These are phyloP conservation scores for Macrolepiota albuminosa DNA, from an alignment of 768 basidiomycete genomes.

Conservation along the genomic window DNA sequence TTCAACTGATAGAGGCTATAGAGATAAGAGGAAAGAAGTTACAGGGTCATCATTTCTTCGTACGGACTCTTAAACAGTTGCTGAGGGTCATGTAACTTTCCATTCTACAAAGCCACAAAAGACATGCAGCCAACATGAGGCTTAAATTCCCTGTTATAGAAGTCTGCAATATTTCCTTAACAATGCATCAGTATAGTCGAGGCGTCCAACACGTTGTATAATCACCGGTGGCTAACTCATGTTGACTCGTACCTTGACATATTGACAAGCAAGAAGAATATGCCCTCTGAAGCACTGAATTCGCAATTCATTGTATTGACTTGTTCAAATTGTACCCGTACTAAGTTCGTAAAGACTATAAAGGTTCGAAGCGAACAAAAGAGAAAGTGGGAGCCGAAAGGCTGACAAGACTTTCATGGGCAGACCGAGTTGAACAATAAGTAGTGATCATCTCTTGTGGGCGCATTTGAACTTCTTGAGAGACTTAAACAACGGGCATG, in stretches of 20 bases:
- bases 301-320: neutral
- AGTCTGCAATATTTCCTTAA: neutral
- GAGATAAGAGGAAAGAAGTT: neutral
- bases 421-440: neutral
- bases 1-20: neutral
- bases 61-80: neutral
- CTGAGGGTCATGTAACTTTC: neutral
- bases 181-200: neutral
- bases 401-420: neutral
- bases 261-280: neutral
- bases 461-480: neutral
- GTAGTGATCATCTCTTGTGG: neutral
- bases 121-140: neutral
- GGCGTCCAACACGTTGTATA: neutral
- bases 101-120: neutral
- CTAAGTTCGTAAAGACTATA: neutral
- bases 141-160: neutral
- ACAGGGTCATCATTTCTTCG: neutral
- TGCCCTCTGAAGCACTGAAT: neutral
- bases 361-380: neutral
- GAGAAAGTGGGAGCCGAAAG: neutral
- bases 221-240: neutral
- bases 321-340: neutral
- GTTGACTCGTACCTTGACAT: neutral
- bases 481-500: neutral